A percentile compares a stretch with the other conserved stretches of the same genome.
Evolutionary conservation across 1,139 yeast species (phyloP).

Genomic region (Blastobotrys persicus): DNA sequence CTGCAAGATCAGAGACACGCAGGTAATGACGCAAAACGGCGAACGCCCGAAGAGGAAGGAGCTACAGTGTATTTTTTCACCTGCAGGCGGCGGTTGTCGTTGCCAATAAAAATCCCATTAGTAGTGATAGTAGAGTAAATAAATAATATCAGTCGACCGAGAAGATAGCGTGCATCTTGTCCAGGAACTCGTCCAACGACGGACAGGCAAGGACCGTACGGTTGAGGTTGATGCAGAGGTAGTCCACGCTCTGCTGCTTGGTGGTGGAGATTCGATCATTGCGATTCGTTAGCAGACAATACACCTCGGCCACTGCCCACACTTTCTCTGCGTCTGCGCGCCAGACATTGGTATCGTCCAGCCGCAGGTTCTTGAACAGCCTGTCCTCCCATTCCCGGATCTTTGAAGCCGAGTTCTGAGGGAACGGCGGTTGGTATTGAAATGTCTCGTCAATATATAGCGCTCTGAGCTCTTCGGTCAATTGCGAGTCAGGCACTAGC

Average conservation of each 20-base stretch:
- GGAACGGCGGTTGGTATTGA: slow-evolving; percentile 10
- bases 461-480: slow-evolving; percentile 7
- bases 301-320: slow-evolving; percentile 9
- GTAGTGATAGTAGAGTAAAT: no score
- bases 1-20: no score
- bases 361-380: slow-evolving; percentile 6
- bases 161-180: slow-evolving; percentile 8
- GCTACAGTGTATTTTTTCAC: background rate
- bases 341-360: slow-evolving; percentile 11
- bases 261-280: background rate
- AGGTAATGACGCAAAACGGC: background rate
- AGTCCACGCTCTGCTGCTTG: slow-evolving; percentile 2
- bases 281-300: slow-evolving; percentile 5
- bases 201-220: background rate
- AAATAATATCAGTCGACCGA: background rate
- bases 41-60: background rate
- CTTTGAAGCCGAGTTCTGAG: background rate
- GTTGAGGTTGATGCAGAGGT: slow-evolving; percentile 7
- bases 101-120: no score
- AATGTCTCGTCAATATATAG: slow-evolving; percentile 9
- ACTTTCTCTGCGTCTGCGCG: slow-evolving; percentile 11
- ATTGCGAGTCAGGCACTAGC: slow-evolving; percentile 2
- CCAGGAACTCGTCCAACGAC: slow-evolving; percentile 4
- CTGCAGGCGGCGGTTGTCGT: no score
- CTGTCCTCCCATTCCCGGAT: slow-evolving; percentile 7